Base-by-base conservation (phyloP, 2,329 filamentous ascomycete species). In the Colletotrichum acutatum region DNA sequence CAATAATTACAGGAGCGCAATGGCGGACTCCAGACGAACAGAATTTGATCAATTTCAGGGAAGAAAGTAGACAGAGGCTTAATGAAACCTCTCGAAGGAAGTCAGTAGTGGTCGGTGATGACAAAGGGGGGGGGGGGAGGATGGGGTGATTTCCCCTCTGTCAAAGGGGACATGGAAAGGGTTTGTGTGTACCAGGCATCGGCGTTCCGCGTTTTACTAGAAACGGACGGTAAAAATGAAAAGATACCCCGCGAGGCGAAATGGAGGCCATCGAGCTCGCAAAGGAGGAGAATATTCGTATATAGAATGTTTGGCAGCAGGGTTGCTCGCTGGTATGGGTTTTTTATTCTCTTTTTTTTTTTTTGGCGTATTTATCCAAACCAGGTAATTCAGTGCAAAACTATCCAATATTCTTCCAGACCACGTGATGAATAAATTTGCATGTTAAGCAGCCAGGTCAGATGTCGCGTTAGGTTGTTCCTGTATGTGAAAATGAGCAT, bases 181-280 rank as follows among this genome's bases (percentile, higher is more conserved):
- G 6, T n/a, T 53, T 53, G n/a, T 28, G 34, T 37, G 22, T 37
- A 37, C 30, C 32, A n/a, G 42, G 46, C 26, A 26, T 56, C 34
- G 54, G 11, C 30, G 19, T 49, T 16, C 22, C 42, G 68, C 70
- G 58, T 76, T 76, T 77, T 75, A 68, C 66, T 70, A 72, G 75
- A 74, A 74, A 76, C 68, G 74, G 24, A 58, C 53, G 22, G 22
- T n/a, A 56, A 46, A 49, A 49, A 49, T 49, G 32, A 57, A 22
- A 22, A 76, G 71, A 77, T 77, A 77, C 74, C 76, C 76, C 75
- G 66, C 54, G 68, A 71, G 68, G 49, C 57, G 61, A 32, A 19
- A n/a, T 2, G 34, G 0, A 34, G 11, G 42, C 28, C 26, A 49
- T 37, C 52, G 32, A 28, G 46, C 37, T 66, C 66, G 53, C 42